Base-by-base conservation (phyloP, 2,329 filamentous ascomycete genomes). In the Colletotrichum horii region DNA sequence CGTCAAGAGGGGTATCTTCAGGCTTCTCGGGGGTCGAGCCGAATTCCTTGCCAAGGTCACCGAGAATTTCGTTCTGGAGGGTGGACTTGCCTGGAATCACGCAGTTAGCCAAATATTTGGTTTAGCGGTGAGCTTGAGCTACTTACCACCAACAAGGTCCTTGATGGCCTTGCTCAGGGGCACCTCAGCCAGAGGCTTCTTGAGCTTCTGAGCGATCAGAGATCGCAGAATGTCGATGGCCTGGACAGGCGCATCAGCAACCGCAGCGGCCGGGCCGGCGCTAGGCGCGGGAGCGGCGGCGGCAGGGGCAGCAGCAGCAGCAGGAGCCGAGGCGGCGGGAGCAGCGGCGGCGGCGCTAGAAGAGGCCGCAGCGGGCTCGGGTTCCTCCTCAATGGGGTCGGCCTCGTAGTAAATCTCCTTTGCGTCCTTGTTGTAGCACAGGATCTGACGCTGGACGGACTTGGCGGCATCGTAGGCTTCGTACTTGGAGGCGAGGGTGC, bases 371-470 rank as follows among this genome's bases (percentile, higher is more conserved):
- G 88, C 84, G 2, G 93, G 88, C 82, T 94, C 94, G 62, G 94
- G 91, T 85, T 98, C 97, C 74, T 99, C 97, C 82, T 97, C 95
- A 34, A 98, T 89, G 0, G 97, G 97, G 82, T 99, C 97, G 60
- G 98, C 96, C 83, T 98, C 96, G 86, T 99, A 99, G 89, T 99
- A 99, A 79, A 99, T 99, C 86, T 99, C 97, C 85, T 98, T 98
- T 72, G 96, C 94, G 83, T 99, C 97, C 87, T 99, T 99, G 90
- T 98, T 98, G 89, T 98, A 99, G 90, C 97, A 98, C 73, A 99
- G 92, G 84, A 99, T 98, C 86, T 98, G 96, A 84, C 97, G 93
- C 87, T 98, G 96, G 58, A 98, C 94, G 9, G 96, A 98, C 82
- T 96, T 96, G 77, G 97, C 97, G 72, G 97, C 97, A 87, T 99